Evolutionary conservation across 23 red algal species (phyloP), one percentile per base, ranked within the genome.

Genomic region (Gracilaria vermiculophylla): DNA sequence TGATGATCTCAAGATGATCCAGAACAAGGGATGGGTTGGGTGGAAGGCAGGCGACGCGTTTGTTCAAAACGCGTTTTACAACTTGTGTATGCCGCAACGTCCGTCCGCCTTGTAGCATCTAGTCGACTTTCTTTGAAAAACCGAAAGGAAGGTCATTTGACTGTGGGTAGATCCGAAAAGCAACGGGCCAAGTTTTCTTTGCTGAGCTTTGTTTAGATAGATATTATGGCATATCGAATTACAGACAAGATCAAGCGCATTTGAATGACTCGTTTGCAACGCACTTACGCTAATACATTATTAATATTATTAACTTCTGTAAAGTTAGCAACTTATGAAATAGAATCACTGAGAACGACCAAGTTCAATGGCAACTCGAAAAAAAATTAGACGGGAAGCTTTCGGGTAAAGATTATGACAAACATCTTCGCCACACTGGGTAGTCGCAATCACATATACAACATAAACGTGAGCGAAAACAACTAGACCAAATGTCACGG

Each of bases 51-150:
- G 35, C 0, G 79, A 67, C 48, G 78, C 89, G 19, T 93, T 97
- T 41, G 69, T 79, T 14, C 31, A 51, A 6, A 45, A 50, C 39
- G 49, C 83, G 19, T 97, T 97, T 94, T 97, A 97, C 76, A 97
- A 97, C 81, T 72, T 97, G 43, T 97, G 95, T 56, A 61, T 93
- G 83, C 95, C 95, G 19, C 49, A 90, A 42, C 83, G 89, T 19
- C 90, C 95, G 16, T 42, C 42, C 31, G 25, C 40, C 29, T 60
- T 94, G 33, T 92, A 78, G 80, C 52, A 31, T 5, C 31, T 7
- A 29, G 4, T 5, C 3, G 23, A 31, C 21, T 31, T 29, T 60
- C 24, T 29, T 28, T 34, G 16, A 23, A 4, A 11, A 36, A 36
- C 5, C 5, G 12, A 2, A 35, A 17, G 2, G 29, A 36, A 64